A percentile compares a stretch with the other conserved stretches of the same genome.
Conservation (phyloP, 768 basidiomycete species). For the Termitomyces heimii region DNA sequence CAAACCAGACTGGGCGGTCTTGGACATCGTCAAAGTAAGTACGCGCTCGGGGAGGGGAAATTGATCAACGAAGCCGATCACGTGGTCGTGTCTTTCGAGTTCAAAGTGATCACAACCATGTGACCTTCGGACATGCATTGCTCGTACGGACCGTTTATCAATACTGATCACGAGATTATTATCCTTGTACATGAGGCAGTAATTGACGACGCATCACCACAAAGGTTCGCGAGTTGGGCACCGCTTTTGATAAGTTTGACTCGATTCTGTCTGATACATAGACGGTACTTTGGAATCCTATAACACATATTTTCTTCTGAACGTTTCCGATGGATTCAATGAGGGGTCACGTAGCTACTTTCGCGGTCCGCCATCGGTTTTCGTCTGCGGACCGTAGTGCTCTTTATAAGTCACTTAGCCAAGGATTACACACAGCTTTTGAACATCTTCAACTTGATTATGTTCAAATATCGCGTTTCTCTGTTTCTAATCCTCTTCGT, state of each 20-base stretch:
- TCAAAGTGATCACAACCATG: no score
- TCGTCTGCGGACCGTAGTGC: neutral
- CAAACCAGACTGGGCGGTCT: slow-evolving; percentile 52
- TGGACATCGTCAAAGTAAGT: slow-evolving; percentile 17
- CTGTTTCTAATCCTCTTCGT: neutral
- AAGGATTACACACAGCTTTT: no score
- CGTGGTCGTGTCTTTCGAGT: slow-evolving; percentile 4
- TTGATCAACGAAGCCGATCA: slow-evolving; percentile 1
- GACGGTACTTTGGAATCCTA: neutral
- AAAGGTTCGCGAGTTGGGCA: no score
- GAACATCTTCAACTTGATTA: neutral
- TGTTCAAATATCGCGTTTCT: neutral
- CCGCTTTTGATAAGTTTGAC: neutral
- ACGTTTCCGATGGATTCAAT: no score
- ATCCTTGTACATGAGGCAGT: neutral
- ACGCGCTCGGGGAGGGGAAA: neutral
- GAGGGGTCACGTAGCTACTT: neutral
- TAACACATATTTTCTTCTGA: neutral
- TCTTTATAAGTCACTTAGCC: neutral
- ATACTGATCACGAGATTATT: neutral
- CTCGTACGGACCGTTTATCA: neutral
- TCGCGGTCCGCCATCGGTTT: neutral
- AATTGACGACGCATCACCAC: neutral
- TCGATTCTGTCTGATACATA: neutral
- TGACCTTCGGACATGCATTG: no score